Evolutionary conservation across 2,329 filamentous ascomycete species (phyloP), one percentile per base, ranked within the genome.

Genomic region (Chaetothyriales sp.): DNA sequence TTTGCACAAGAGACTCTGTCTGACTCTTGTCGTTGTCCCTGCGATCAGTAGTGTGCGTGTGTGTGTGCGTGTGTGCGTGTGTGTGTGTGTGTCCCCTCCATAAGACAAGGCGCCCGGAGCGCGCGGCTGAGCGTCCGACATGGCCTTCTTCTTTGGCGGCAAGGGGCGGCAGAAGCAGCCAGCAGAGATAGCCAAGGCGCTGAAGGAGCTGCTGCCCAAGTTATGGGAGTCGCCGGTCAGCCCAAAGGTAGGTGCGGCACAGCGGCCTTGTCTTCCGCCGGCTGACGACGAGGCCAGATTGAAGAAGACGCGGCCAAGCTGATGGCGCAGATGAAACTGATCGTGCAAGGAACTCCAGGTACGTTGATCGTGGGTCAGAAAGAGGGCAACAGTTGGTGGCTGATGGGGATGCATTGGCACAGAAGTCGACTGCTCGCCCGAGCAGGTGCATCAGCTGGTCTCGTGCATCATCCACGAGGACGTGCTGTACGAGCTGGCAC

Each of bases 291-390:
- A 20, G 19, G 20, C 18, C 45, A 51, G 47, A 49, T 58, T 46
- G 57, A 59, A 52, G 56, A 61, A 47, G 54, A 55, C 43, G 54
- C 55, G 50, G 84, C 87, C 47, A 87, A 88, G 65, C 83, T 89
- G 60, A 77, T 98, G 57, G 77, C 78, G 49, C 86, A 94, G 67
- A 94, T 97, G 83, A 97, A 97, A 69, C 73, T 89, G 57, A 81
- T 92, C 54, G 80, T 98, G 13, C 90, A 97, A 74, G 92, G 90
- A 59, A 95, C 89, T 55, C 86, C 87, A 69, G 89, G 89, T 94
- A 76, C 54, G 70, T 64, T 20, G n/a, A 13, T 44, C 43, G 4
- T 44, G 28, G 28, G 25, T 47, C 49, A 51, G n/a, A 53, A 22
- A 61, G 56, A 47, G 19, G 22, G 22, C 22, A 25, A 25, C n/a